Evolutionary conservation across 345 rosid species (phyloP).

Genomic region (Eucalyptus regnans): DNA sequence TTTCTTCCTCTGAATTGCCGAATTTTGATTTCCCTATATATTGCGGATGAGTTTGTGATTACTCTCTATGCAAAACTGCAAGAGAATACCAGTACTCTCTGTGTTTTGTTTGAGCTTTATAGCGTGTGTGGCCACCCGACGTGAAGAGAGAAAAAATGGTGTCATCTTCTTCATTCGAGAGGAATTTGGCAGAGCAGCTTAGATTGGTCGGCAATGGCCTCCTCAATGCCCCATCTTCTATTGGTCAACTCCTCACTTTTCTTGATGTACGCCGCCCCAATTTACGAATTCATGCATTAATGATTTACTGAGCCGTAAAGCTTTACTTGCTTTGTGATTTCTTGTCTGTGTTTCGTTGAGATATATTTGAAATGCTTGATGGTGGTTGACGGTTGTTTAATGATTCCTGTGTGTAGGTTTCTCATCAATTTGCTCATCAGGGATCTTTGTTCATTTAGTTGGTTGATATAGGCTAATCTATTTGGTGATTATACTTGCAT

Average conservation of each 20-base stretch:
- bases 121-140: neutral
- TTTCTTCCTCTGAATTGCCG: neutral
- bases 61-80: neutral
- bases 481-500: neutral
- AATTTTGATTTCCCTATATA: neutral
- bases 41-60: neutral
- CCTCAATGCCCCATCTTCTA: slow-evolving; percentile 29
- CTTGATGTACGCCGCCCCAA: slow-evolving; percentile 36
- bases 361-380: neutral
- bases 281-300: neutral
- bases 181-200: slow-evolving; percentile 25
- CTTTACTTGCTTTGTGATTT: neutral
- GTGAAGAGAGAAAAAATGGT: slow-evolving; percentile 14
- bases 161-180: slow-evolving; percentile 10
- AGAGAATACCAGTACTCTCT: neutral
- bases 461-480: neutral
- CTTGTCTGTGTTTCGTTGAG: neutral
- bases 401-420: neutral
- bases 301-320: neutral
- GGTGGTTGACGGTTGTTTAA: neutral
- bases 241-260: slow-evolving; percentile 26
- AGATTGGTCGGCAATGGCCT: slow-evolving; percentile 43
- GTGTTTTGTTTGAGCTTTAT: slow-evolving; percentile 18
- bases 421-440: neutral
- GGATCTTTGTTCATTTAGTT: neutral